Evolutionary conservation across 495 filamentous ascomycete genomes (phyloP).

Genomic region (Pseudotulostoma volvatum): DNA sequence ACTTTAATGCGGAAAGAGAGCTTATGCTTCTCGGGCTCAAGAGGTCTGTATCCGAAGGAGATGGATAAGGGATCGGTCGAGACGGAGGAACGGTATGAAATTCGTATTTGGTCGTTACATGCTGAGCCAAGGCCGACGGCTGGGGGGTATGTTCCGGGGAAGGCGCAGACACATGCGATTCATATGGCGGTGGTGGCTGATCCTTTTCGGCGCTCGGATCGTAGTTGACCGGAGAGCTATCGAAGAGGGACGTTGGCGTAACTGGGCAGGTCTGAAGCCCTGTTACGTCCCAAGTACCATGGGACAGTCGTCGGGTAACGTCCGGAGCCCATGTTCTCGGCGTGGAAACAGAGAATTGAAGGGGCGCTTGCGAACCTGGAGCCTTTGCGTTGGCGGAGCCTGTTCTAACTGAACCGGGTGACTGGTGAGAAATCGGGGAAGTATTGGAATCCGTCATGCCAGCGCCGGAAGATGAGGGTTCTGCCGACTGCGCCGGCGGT

Average conservation of each 20-base stretch:
- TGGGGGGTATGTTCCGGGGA: not conserved
- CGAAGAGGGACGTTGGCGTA: not conserved
- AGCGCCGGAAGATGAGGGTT: constrained; percentile 18
- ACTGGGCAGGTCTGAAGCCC: not conserved
- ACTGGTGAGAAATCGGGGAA: not conserved
- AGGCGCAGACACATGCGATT: not conserved
- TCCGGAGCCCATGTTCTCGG: not conserved
- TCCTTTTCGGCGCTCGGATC: not conserved
- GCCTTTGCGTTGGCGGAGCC: too few species aligned
- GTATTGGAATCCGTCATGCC: constrained; percentile 6
- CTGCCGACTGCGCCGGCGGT: constrained; percentile 21
- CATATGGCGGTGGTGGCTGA: not conserved
- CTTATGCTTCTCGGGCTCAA: constrained; percentile 11
- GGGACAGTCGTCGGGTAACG: not conserved
- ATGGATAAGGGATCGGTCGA: not conserved
- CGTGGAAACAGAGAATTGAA: not conserved
- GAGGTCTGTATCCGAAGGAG: not conserved
- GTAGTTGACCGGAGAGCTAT: not conserved
- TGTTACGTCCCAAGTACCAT: not conserved
- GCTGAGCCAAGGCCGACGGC: not conserved
- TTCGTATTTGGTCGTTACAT: not conserved
- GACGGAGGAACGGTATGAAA: not conserved
- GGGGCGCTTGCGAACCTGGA: too few species aligned
- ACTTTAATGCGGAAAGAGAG: constrained; percentile 17
- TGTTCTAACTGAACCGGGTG: too few species aligned